Evolutionary conservation across 2,329 filamentous ascomycete species (phyloP), one percentile per base, ranked within the genome.

Genomic region (Colletotrichum sansevieriae): DNA sequence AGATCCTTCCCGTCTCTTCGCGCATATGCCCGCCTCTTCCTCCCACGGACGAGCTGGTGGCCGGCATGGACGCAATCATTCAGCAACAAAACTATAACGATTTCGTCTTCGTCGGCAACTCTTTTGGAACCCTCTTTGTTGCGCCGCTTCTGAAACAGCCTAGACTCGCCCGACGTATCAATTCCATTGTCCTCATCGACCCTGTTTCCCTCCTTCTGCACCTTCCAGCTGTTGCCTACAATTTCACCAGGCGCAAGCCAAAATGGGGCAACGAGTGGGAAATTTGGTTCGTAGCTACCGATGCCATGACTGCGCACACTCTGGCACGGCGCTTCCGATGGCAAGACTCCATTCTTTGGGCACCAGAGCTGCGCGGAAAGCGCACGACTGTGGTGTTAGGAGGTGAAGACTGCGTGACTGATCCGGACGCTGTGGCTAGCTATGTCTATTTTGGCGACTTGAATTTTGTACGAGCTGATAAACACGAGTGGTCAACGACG

Each of bases 341-440:
- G 91, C 83, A 83, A 29, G 85, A 92, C 72, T 92, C 90, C 71
- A 87, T 92, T 41, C 78, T 92, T 4, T 93, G 91, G 91, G 89
- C 87, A 71, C 88, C 92, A 47, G 88, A 92, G 71, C 76, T 92
- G 52, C 71, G 84, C 35, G 70, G 70, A 3, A 64, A 70, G 49
- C 72, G 74, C 7, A 73, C 73, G 33, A 75, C 73, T 20, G 73
- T 74, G 7, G 62, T 75, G 1, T 57, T 74, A 9, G 74, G 71
- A 9, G 66, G 73, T 4, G 70, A 71, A 4, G 74, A 75, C 68
- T 74, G 73, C 57, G 71, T 75, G 3, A 68, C 73, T 8, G 43
- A 71, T 41, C 66, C 72, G 22, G 68, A 71, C n/a, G 71, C 72
- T 20, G 72, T 75, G 25, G 74, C 74, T 10, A 73, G 71, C 60